These are phyloP conservation scores for Penicillium aurantiogriseum DNA, from an alignment of 2,329 filamentous ascomycete genomes.

Conservation along the genomic window DNA sequence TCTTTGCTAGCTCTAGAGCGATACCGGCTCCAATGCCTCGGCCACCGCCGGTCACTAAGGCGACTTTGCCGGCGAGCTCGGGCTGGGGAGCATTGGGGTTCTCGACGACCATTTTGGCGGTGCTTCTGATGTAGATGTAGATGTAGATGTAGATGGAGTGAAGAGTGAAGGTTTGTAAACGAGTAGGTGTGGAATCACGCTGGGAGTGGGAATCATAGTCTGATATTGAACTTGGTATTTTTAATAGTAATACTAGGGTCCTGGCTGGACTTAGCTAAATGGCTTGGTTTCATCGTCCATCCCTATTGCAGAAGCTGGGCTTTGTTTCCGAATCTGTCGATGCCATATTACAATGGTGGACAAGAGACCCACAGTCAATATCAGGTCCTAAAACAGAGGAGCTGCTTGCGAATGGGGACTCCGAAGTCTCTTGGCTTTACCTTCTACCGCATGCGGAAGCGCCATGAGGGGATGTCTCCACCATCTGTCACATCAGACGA, in stretches of 20 bases:
- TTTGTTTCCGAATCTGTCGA: neutral
- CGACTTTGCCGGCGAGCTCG: slow-evolving; percentile 39
- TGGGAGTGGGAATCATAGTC: neutral
- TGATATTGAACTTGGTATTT: slow-evolving; percentile 1
- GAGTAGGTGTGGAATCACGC: neutral
- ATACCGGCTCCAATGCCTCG: slow-evolving; percentile 46
- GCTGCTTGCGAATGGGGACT: slow-evolving; percentile 1
- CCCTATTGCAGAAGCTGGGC: neutral
- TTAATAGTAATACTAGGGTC: neutral
- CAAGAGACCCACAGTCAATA: neutral
- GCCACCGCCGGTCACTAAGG: slow-evolving; percentile 37
- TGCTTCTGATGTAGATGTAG: neutral
- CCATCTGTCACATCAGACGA: slow-evolving; percentile 7
- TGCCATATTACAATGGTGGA: neutral
- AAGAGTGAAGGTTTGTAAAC: neutral
- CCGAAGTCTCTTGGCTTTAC: neutral
- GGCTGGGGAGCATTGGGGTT: slow-evolving; percentile 11
- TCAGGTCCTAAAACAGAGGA: neutral
- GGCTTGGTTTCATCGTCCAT: neutral
- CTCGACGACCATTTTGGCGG: slow-evolving; percentile 17
- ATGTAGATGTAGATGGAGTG: neutral
- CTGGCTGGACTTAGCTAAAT: neutral
- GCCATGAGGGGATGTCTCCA: neutral
- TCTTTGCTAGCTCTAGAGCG: slow-evolving; percentile 41
- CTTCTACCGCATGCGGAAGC: slow-evolving; percentile 20